Conservation (phyloP, 306 rosid genomes). For the Malus sieversii region DNA sequence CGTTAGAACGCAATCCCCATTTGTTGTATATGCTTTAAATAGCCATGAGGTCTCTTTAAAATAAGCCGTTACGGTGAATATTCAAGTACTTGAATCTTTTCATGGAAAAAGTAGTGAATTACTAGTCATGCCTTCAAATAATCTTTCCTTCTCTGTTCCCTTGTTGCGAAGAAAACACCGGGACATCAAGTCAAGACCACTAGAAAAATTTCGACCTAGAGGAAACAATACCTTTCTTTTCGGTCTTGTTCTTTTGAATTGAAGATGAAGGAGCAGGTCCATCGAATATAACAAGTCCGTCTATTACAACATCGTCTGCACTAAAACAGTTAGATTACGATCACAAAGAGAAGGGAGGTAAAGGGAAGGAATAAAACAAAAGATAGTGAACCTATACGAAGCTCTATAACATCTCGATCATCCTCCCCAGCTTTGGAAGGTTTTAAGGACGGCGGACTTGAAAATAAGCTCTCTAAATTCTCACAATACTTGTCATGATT, state of each 20-base stretch:
- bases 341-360: constrained; percentile 14
- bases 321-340: constrained; percentile 12
- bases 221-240: constrained; percentile 51
- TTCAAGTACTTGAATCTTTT: neutral
- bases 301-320: constrained; percentile 66
- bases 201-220: neutral
- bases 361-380: constrained; percentile 14
- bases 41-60: neutral
- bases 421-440: constrained; percentile 32
- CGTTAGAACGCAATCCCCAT: constrained; percentile 6
- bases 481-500: constrained; percentile 18
- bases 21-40: neutral
- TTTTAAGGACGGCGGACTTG: constrained; percentile 81
- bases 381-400: constrained; percentile 52
- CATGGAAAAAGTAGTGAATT: neutral
- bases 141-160: constrained; percentile 49
- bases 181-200: constrained; percentile 12
- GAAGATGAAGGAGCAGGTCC: constrained; percentile 37
- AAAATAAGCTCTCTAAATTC: constrained; percentile 56
- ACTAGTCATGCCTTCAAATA: constrained; percentile 45
- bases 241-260: constrained; percentile 25
- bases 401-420: constrained; percentile 32
- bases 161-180: constrained; percentile 33
- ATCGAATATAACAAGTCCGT: constrained; percentile 52
- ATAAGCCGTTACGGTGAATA: neutral